Conservation (phyloP, 2,329 filamentous ascomycete genomes). For the Paraphaeosphaeria sporulosa region DNA sequence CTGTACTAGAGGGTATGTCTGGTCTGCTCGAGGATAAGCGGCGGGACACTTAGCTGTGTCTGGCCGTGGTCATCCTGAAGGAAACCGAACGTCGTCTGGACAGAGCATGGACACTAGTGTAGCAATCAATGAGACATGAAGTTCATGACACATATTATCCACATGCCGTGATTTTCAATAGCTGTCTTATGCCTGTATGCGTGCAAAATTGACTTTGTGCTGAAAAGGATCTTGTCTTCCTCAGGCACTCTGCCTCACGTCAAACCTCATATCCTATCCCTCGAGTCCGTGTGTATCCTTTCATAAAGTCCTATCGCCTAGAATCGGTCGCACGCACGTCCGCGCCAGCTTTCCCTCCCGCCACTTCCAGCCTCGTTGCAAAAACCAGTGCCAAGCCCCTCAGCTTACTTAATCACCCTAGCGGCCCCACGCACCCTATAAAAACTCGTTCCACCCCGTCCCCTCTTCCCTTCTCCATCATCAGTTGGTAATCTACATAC, state of each 20-base stretch:
- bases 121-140: slow-evolving; percentile 42
- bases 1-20: slow-evolving; percentile 75
- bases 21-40: slow-evolving; percentile 25
- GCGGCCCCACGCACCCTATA: slow-evolving; percentile 21
- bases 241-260: no score
- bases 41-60: slow-evolving; percentile 23
- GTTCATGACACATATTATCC: slow-evolving; percentile 20
- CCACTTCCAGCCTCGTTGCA: no score
- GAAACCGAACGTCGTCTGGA: slow-evolving; percentile 27
- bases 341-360: no score
- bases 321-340: no score
- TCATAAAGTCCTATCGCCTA: no score
- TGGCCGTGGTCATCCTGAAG: slow-evolving; percentile 26
- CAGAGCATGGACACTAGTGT: slow-evolving; percentile 40
- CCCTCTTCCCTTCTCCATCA: slow-evolving; percentile 39
- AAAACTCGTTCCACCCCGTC: slow-evolving; percentile 33
- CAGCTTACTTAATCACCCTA: slow-evolving; percentile 21
- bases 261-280: no score
- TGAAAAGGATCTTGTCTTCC: no score
- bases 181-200: neutral
- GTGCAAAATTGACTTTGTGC: no score
- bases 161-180: neutral
- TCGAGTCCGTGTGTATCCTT: no score
- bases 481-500: slow-evolving; percentile 47
- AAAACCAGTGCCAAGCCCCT: neutral